Conservation (phyloP, 2,329 filamentous ascomycete species). For the Phyllosticta citriasiana region DNA sequence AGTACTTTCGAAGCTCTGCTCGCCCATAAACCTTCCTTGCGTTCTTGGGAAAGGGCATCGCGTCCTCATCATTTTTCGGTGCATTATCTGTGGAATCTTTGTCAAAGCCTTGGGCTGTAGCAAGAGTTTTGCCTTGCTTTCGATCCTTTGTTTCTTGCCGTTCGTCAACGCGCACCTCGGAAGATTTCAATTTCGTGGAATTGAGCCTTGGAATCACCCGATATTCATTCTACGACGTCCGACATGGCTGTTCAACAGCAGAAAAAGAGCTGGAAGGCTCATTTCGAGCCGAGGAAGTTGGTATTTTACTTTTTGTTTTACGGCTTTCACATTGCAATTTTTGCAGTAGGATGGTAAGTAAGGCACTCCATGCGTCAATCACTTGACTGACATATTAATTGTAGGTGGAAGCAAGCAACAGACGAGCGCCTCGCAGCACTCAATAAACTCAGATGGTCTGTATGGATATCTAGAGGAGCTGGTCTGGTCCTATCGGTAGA, state of each 20-base stretch:
- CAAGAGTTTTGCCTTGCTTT: too few relatives aligned
- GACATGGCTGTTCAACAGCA: background rate
- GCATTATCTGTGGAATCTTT: too few relatives aligned
- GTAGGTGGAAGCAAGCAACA: slow-evolving; percentile 67
- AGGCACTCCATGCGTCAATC: background rate
- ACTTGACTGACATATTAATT: slow-evolving; percentile 9
- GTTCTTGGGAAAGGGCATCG: background rate
- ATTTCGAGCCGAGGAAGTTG: slow-evolving; percentile 58
- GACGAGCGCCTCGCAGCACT: slow-evolving; percentile 63
- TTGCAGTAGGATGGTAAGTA: slow-evolving; percentile 73
- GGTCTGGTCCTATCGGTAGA: slow-evolving; percentile 79
- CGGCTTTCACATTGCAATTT: slow-evolving; percentile 67
- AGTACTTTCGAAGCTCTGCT: background rate
- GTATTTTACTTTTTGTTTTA: slow-evolving; percentile 76
- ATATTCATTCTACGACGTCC: background rate
- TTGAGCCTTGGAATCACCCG: background rate
- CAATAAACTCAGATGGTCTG: slow-evolving; percentile 75
- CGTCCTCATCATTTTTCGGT: background rate
- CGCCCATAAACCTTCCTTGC: background rate
- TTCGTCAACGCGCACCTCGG: background rate
- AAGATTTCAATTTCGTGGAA: background rate
- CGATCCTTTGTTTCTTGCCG: too few relatives aligned
- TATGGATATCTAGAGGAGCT: slow-evolving; percentile 93
- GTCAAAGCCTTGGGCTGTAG: too few relatives aligned
- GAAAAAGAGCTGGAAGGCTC: slow-evolving; percentile 20